Evolutionary conservation across 306 rosid species (phyloP).

Genomic region (Pueraria montana): DNA sequence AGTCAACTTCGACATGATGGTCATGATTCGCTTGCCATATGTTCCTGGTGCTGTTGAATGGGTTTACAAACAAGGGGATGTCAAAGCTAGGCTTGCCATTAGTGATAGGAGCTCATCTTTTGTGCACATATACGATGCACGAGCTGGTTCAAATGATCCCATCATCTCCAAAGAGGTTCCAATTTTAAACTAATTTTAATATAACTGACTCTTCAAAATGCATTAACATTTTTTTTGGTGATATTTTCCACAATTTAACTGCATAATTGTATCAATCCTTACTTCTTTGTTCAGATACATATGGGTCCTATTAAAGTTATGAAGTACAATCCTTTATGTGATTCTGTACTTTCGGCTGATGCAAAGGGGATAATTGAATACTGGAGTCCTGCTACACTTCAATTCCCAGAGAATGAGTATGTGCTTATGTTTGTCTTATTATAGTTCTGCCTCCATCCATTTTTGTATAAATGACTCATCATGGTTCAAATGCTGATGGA

Average conservation of each 20-base stretch:
- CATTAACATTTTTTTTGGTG: not conserved
- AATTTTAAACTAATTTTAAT: constrained; percentile 39
- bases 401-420: constrained; percentile 88
- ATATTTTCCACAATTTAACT: constrained; percentile 2
- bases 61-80: constrained; percentile 98
- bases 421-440: constrained; percentile 47
- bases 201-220: constrained; percentile 2
- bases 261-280: constrained; percentile 34
- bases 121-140: constrained; percentile 90
- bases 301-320: constrained; percentile 85
- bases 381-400: constrained; percentile 81
- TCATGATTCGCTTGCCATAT: constrained; percentile 85
- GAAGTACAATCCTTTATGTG: constrained; percentile 80
- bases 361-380: constrained; percentile 87
- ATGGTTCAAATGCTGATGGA: constrained; percentile 18
- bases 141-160: constrained; percentile 89
- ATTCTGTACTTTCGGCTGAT: constrained; percentile 89
- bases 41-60: constrained; percentile 93
- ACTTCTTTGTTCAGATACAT: constrained; percentile 67
- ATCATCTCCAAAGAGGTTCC: constrained; percentile 85
- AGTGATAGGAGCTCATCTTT: constrained; percentile 82
- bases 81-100: constrained; percentile 86
- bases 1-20: constrained; percentile 98
- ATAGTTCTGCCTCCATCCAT: constrained; percentile 32
- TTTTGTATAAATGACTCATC: not conserved